These are phyloP conservation scores for Microcera coccophila DNA, from an alignment of 2,329 filamentous ascomycete species.

Conservation along the genomic window DNA sequence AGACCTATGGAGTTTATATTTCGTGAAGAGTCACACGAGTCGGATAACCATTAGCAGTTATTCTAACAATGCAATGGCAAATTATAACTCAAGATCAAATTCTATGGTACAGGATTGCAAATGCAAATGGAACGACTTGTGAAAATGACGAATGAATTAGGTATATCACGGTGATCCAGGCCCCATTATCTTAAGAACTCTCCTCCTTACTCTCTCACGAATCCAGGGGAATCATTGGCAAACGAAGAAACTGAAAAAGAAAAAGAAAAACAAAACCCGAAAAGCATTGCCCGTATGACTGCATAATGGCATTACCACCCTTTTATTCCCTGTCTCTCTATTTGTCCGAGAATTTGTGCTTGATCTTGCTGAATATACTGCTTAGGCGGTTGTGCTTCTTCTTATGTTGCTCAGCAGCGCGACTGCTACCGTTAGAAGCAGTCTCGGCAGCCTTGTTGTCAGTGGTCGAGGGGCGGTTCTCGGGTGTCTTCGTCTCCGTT, in stretches of 20 bases:
- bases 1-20: no score
- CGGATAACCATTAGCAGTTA: no score
- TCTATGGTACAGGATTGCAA: conserved; percentile 22
- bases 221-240: conserved; percentile 40
- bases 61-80: no score
- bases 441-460: conserved; percentile 23
- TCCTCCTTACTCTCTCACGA: conserved; percentile 28
- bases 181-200: conserved; percentile 27
- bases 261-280: conserved; percentile 32
- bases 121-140: conserved; percentile 23
- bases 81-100: conserved; percentile 12
- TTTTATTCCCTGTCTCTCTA: conserved; percentile 21
- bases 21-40: no score
- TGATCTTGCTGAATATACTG: conserved; percentile 57
- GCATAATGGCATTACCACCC: conserved; percentile 24
- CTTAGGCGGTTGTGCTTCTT: conserved; percentile 67
- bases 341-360: conserved; percentile 41
- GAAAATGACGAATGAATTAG: conserved; percentile 34
- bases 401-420: conserved; percentile 49
- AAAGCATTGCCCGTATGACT: conserved; percentile 24
- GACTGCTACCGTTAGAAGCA: conserved; percentile 17
- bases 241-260: conserved; percentile 35
- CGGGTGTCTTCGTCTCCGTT: conserved; percentile 16
- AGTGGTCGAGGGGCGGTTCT: conserved; percentile 18
- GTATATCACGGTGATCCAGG: conserved; percentile 34